Percentiles rank a stretch among this genome's conserved stretches.
Conservation (phyloP, 2,329 filamentous ascomycete species). For the Arthrobotrys pseudoclavata region DNA sequence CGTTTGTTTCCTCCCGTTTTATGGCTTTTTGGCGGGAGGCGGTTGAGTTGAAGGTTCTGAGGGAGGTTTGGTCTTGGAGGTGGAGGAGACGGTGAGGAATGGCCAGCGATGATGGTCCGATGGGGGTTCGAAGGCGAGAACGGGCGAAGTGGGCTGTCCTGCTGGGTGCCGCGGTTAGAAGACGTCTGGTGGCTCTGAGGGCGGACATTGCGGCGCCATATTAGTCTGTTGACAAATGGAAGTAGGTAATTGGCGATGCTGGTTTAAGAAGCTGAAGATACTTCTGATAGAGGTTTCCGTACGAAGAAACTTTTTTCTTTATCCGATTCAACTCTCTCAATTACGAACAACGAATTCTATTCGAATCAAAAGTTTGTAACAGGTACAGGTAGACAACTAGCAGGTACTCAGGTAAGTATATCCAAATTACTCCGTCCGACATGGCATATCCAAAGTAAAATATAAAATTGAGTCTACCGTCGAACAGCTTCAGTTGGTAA, state of each 20-base stretch:
- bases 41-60: conserved; percentile 43
- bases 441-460: too few relatives aligned
- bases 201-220: conserved; percentile 52
- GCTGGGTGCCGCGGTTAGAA: conserved; percentile 35
- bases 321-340: neutral
- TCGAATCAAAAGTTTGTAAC: too few relatives aligned
- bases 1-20: conserved; percentile 34
- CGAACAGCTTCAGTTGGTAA: too few relatives aligned
- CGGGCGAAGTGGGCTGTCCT: conserved; percentile 7
- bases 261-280: neutral
- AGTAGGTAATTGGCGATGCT: conserved; percentile 18
- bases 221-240: neutral
- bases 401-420: too few relatives aligned
- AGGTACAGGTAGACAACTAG: too few relatives aligned
- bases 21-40: conserved; percentile 27
- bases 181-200: conserved; percentile 54
- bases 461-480: too few relatives aligned
- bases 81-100: conserved; percentile 22
- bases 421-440: too few relatives aligned
- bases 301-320: too few relatives aligned
- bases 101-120: neutral
- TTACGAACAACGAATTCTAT: neutral
- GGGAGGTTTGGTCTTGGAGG: conserved; percentile 12
- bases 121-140: neutral
- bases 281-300: neutral